Evolutionary conservation across 352 stramenopile species (phyloP).

Genomic region (Globisporangium paddicum): DNA sequence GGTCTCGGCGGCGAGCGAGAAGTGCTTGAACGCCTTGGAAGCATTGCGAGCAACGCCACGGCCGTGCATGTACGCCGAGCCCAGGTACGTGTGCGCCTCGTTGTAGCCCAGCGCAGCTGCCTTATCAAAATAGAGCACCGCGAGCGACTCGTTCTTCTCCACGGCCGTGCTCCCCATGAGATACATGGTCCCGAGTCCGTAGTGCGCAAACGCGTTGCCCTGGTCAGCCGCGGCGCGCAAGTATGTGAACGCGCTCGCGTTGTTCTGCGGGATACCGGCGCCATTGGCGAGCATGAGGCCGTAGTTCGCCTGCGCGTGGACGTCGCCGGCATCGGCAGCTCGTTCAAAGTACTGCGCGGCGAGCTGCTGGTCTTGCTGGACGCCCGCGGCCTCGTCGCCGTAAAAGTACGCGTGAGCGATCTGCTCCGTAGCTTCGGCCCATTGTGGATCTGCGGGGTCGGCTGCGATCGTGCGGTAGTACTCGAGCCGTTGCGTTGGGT

Average conservation of each 20-base stretch:
- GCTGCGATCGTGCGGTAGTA: conserved; percentile 58
- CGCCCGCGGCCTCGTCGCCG: conserved; percentile 50
- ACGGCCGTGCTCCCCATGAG: conserved; percentile 36
- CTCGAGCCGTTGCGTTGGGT: conserved; percentile 49
- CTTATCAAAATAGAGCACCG: conserved; percentile 55
- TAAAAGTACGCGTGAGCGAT: conserved; percentile 76
- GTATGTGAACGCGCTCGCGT: conserved; percentile 52
- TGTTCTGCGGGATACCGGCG: conserved; percentile 51
- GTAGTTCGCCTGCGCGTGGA: conserved; percentile 63
- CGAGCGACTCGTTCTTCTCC: conserved; percentile 51
- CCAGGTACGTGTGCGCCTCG: conserved; percentile 69
- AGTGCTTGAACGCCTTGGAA: conserved; percentile 52
- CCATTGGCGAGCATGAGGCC: conserved; percentile 69
- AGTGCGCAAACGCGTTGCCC: conserved; percentile 57
- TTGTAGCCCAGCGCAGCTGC: conserved; percentile 49
- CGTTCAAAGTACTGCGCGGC: conserved; percentile 60
- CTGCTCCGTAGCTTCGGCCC: conserved; percentile 46
- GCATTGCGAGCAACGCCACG: conserved; percentile 42
- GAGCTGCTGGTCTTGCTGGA: conserved; percentile 38
- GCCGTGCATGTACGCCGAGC: conserved; percentile 59
- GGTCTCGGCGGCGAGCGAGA: conserved; percentile 39
- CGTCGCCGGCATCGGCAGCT: conserved; percentile 59
- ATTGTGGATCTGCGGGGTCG: conserved; percentile 60
- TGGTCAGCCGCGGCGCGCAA: conserved; percentile 50
- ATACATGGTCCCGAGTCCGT: conserved; percentile 63